Percentiles rank a stretch among this genome's conserved stretches.
phyloP scores from a whole-genome alignment of 2,329 filamentous ascomycete species.

The Aspergillus pseudonomiae region DNA sequence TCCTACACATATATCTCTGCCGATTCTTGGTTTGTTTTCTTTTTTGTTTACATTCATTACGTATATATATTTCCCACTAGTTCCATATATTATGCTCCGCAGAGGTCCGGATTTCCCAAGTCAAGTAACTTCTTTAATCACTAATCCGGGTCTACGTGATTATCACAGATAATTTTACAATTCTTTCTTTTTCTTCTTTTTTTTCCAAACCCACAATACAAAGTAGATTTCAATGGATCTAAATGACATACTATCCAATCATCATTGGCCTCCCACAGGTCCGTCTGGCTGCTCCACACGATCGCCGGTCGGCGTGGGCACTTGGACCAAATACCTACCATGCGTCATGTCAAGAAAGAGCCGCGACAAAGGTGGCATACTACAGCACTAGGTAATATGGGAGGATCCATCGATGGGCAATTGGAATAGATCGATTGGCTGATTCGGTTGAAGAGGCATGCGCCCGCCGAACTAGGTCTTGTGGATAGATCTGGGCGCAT shows the following conservation, averaged over 20 bases:
- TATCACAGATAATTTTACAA: too few species aligned
- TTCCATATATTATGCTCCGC: background rate
- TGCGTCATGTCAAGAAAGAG: conserved; percentile 2
- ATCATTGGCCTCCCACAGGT: background rate
- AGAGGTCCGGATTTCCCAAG: background rate
- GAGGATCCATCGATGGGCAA: background rate
- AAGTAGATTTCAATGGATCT: background rate
- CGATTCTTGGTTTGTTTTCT: background rate
- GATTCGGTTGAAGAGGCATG: background rate
- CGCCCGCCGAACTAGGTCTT: background rate
- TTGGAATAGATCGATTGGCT: background rate
- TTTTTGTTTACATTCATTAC: background rate
- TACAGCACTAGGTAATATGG: background rate
- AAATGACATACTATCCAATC: background rate
- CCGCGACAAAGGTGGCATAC: background rate
- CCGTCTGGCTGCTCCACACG: background rate
- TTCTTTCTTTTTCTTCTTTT: background rate
- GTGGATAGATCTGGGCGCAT: background rate
- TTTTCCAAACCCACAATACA: background rate
- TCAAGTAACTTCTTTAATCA: background rate
- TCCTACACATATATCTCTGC: too few species aligned
- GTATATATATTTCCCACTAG: background rate
- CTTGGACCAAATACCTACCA: background rate
- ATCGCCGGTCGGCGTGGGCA: background rate
- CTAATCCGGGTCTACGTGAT: too few species aligned